Conservation (phyloP, 306 rosid genomes). For the Acacia crassicarpa region DNA sequence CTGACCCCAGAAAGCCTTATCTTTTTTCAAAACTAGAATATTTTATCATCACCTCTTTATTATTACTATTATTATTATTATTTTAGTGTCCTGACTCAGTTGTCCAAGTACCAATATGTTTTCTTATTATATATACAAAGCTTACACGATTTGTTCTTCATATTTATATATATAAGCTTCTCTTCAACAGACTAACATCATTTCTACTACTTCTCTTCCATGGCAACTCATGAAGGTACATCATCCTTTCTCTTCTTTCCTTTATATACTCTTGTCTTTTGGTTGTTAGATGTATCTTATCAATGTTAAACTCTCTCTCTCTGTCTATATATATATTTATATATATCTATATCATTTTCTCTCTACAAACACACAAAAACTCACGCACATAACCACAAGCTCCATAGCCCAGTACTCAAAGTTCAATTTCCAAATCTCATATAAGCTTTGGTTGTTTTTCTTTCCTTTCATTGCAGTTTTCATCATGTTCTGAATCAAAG, state of each 20-base stretch:
- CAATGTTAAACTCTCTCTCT: slow-evolving; percentile 8
- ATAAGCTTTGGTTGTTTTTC: slow-evolving; percentile 43
- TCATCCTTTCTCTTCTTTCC: slow-evolving; percentile 30
- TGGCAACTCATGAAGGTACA: slow-evolving; percentile 59
- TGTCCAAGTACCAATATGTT: slow-evolving; percentile 59
- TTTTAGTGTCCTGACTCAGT: slow-evolving; percentile 31
- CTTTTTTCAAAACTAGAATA: slow-evolving; percentile 55
- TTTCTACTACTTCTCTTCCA: slow-evolving; percentile 36
- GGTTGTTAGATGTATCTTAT: background rate
- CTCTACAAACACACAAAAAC: background rate
- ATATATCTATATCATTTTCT: background rate
- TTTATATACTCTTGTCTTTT: slow-evolving; percentile 20
- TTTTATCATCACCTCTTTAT: slow-evolving; percentile 42
- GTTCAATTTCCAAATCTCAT: slow-evolving; percentile 55
- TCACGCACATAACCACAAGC: background rate
- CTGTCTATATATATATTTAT: background rate
- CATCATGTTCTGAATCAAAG: slow-evolving; percentile 40
- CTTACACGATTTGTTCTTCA: slow-evolving; percentile 41
- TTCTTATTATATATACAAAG: slow-evolving; percentile 40
- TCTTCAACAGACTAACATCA: slow-evolving; percentile 41
- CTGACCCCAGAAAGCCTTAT: slow-evolving; percentile 82
- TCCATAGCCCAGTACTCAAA: slow-evolving; percentile 33
- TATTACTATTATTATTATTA: slow-evolving; percentile 2
- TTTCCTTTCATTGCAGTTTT: slow-evolving; percentile 44
- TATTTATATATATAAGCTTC: slow-evolving; percentile 56